Percentiles rank a stretch among this genome's conserved stretches.
Evolutionary conservation across 495 filamentous ascomycete genomes (phyloP).

Genomic region (Xanthoparmelia taractica): DNA sequence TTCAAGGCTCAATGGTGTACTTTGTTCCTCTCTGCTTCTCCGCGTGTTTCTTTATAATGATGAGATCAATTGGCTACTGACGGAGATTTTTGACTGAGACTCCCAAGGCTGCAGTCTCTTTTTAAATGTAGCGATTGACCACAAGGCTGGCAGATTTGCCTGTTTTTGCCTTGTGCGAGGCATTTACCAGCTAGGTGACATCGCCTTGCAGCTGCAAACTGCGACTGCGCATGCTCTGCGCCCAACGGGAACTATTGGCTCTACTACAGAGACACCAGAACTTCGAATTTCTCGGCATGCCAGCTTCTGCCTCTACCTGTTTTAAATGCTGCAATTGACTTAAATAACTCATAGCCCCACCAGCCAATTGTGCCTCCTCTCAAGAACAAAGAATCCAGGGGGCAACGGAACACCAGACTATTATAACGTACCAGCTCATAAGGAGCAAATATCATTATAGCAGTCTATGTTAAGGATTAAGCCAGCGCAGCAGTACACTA

Average conservation of each 20-base stretch:
- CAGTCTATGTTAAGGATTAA: not conserved
- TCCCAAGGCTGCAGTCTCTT: not conserved
- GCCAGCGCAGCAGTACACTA: not conserved
- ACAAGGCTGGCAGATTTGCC: constrained; percentile 1
- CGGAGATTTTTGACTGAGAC: not conserved
- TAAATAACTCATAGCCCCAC: too few species aligned
- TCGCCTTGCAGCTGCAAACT: not conserved
- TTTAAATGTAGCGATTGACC: too few species aligned
- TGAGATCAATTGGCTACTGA: not conserved
- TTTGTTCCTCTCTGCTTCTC: not conserved
- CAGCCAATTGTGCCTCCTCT: too few species aligned
- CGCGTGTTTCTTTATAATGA: not conserved
- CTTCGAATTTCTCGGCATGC: too few species aligned
- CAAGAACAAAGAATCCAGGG: too few species aligned
- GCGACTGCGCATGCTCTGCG: not conserved
- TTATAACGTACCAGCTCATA: not conserved
- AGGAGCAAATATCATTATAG: not conserved
- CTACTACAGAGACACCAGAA: not conserved
- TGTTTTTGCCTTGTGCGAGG: constrained; percentile 9
- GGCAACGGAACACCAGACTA: too few species aligned
- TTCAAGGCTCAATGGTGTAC: not conserved
- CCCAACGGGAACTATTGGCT: too few species aligned
- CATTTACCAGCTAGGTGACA: not conserved
- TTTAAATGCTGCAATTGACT: too few species aligned
- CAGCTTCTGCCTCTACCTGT: too few species aligned